Evolutionary conservation across 768 basidiomycete species (phyloP), one percentile per base, ranked within the genome.

Genomic region (Rhizopogon vulgaris): DNA sequence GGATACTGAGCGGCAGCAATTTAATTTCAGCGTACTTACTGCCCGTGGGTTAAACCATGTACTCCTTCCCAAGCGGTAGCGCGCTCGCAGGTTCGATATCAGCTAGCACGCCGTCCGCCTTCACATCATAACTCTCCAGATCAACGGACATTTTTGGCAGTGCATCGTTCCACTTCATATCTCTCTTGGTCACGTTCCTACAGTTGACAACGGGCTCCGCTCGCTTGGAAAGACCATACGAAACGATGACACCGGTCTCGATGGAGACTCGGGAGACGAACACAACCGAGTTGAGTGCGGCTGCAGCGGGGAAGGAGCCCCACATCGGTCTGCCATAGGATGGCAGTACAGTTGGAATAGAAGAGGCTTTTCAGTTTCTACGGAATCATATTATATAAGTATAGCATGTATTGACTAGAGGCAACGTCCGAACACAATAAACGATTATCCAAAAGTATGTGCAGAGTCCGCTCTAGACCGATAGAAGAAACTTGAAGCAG

Each of bases 291-390:
- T 88, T 90, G 48, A 85, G 77, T 0, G 90, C 87, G 0, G 92
- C 95, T 2, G 91, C 84, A 2, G 75, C 71, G 0, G 92, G 74
- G 54, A 87, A 73, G 27, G 85, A 68, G 14, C 90, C 95, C 94
- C 94, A 99, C 96, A 98, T 98, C 1, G 91, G 92, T 40, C 85
- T 82, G 8, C 84, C 81, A 55, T 81, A 82, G 64, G 84, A 79
- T 0, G 96, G 96, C 64, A 98, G 94, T 0, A 99, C 91, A 2
- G 91, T 90, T 11, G 96, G 94, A 56, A 99, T 98, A 7, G 93
- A 94, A 1, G 79, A n/a, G n/a, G n/a, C n/a, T n/a, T n/a, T n/a
- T n/a, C n/a, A n/a, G n/a, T n/a, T n/a, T n/a, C n/a, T n/a, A n/a
- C n/a, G n/a, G n/a, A n/a, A n/a, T n/a, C n/a, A n/a, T n/a, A n/a